Percentiles rank a stretch among this genome's conserved stretches.
These are phyloP conservation scores for Neofusicoccum sp. DNA, from an alignment of 2,329 filamentous ascomycete genomes.

Conservation along the genomic window DNA sequence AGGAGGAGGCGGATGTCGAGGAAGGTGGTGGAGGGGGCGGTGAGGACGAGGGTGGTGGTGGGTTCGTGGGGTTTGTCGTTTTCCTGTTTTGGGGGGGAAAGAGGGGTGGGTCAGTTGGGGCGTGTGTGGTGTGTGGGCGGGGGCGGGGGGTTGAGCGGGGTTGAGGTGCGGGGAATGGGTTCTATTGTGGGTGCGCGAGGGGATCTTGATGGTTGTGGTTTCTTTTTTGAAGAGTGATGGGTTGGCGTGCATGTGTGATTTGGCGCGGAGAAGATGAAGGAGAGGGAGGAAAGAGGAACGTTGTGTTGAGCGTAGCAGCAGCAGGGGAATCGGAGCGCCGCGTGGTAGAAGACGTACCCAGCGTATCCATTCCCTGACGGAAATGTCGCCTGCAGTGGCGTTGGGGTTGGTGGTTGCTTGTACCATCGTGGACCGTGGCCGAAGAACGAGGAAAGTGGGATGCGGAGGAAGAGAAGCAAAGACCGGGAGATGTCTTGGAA, in stretches of 20 bases:
- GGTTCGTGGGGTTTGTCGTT: slow-evolving; percentile 52
- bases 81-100: not conserved
- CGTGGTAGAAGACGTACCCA: slow-evolving; percentile 1
- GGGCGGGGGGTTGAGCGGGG: not conserved
- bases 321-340: too few relatives aligned
- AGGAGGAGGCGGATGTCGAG: slow-evolving; percentile 60
- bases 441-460: not conserved
- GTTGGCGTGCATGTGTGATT: not conserved
- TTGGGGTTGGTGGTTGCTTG: not conserved
- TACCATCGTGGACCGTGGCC: not conserved
- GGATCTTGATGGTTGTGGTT: too few relatives aligned
- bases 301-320: too few relatives aligned
- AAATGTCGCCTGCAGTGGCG: not conserved
- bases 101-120: not conserved
- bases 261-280: not conserved
- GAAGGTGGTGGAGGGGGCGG: slow-evolving; percentile 56
- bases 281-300: not conserved
- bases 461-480: too few relatives aligned
- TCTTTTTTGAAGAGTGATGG: too few relatives aligned
- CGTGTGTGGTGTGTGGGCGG: too few relatives aligned
- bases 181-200: too few relatives aligned
- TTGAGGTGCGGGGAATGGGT: too few relatives aligned
- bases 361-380: slow-evolving; percentile 9
- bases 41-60: slow-evolving; percentile 64
- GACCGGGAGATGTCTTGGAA: too few relatives aligned